A percentile compares a stretch with the other conserved stretches of the same genome.
Evolutionary conservation across 208 protist genomes (phyloP).

Genomic region (Histomonas meleagridis): DNA sequence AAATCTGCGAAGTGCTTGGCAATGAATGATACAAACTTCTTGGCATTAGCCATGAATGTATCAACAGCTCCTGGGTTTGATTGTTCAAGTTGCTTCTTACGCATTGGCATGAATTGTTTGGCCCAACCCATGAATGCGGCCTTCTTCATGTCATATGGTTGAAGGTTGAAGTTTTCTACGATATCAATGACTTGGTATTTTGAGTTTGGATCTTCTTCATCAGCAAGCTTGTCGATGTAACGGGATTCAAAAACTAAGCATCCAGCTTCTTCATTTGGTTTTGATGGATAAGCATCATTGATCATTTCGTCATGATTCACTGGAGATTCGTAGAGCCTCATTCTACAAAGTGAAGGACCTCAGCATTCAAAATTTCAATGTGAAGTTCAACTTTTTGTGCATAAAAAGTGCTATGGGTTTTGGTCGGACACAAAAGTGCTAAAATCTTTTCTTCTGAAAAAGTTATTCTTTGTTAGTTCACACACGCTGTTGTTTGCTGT

Average conservation of each 20-base stretch:
- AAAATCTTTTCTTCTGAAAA: too few species aligned
- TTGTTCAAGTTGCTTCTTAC: not conserved
- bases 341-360: too few species aligned
- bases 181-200: not conserved
- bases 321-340: conserved; percentile 1
- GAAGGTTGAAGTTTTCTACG: not conserved
- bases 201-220: not conserved
- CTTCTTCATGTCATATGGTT: not conserved
- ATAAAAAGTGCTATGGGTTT: too few species aligned
- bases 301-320: not conserved
- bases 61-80: not conserved
- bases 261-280: not conserved
- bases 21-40: not conserved
- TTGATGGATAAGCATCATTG: not conserved
- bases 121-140: not conserved
- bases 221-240: not conserved
- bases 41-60: not conserved
- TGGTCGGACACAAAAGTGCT: too few species aligned
- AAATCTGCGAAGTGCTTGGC: not conserved
- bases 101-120: not conserved
- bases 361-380: too few species aligned
- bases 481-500: too few species aligned
- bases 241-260: not conserved
- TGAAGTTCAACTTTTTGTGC: too few species aligned
- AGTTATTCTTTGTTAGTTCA: too few species aligned